phyloP scores from a whole-genome alignment of 73 alveolate species.

The Diophrys appendiculata region DNA sequence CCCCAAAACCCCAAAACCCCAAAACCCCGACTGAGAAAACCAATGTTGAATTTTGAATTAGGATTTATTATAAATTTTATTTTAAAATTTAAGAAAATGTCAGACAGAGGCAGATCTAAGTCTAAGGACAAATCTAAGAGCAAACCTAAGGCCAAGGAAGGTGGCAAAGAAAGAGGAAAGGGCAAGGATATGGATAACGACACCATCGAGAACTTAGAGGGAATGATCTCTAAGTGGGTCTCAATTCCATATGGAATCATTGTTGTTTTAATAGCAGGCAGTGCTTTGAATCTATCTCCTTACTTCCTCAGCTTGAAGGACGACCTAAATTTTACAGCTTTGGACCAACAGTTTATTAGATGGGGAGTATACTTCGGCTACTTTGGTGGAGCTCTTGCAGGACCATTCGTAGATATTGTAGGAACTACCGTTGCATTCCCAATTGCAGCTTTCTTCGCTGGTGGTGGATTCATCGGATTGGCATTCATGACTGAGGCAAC shows the following conservation, averaged over 20 bases:
- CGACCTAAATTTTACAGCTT: conserved; percentile 4
- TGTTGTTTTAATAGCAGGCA: conserved; percentile 11
- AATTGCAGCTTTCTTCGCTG: conserved; percentile 20
- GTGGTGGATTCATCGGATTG: conserved; percentile 24
- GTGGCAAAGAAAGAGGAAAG: too few species aligned
- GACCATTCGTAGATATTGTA: conserved; percentile 23
- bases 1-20: conserved; percentile 10
- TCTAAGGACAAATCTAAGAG: too few species aligned
- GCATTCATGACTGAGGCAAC: conserved; percentile 17
- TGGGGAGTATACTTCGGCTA: conserved; percentile 20
- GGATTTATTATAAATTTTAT: background rate
- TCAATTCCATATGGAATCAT: conserved; percentile 16
- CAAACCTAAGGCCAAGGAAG: too few species aligned
- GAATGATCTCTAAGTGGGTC: conserved; percentile 13
- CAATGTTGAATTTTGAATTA: background rate
- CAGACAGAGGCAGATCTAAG: background rate
- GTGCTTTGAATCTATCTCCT: conserved; percentile 14
- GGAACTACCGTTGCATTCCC: conserved; percentile 21
- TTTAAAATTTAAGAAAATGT: background rate
- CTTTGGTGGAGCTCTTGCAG: conserved; percentile 18
- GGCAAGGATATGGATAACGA: background rate
- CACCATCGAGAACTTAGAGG: background rate
- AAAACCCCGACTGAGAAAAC: background rate
- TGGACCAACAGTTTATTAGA: conserved; percentile 8
- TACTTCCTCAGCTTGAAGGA: conserved; percentile 14